Evolutionary conservation across 2,329 filamentous ascomycete genomes (phyloP), one percentile per base, ranked within the genome.

Genomic region (Fusarium stilboides): DNA sequence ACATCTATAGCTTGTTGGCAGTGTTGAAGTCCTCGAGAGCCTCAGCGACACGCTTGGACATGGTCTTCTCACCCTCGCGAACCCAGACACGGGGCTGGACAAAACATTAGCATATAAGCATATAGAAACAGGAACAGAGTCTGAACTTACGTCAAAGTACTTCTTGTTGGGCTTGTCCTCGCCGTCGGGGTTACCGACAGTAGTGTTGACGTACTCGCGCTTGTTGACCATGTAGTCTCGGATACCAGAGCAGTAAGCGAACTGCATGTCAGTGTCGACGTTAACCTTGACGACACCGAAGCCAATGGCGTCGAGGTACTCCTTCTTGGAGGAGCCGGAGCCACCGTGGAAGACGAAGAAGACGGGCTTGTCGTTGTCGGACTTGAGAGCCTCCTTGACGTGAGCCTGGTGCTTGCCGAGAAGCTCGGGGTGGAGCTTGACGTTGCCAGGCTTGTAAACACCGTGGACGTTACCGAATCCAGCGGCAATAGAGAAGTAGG

Each of bases 281-380:
- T 99, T 99, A 85, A 99, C 96, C 91, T 99, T 99, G 86, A 98
- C 92, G 75, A 99, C 95, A 87, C 96, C 96, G 83, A 95, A 92
- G 80, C 86, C 85, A 83, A 98, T 98, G 79, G 94, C 95, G 76
- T 94, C 89, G 70, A 86, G 87, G 88, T 92, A 99, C 86, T 99
- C 96, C 75, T 93, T 83, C 87, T 97, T 97, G 80, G 88, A 87
- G 72, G 93, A 97, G 74, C 96, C 96, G 70, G 93, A 97, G 77
- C 96, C 96, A 78, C 96, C 96, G 88, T 99, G 96, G 92, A 99
- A 99, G 82, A 99, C 96, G 78, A 99, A 94, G 90, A 94, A 98
- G 79, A 98, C 93, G 74, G 96, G 96, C 91, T 98, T 98, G 79
- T 92, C 88, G 72, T 92, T 88, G 75, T 87, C 85, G 77, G 88